Evolutionary conservation across 495 filamentous ascomycete species (phyloP), one percentile per base, ranked within the genome.

Genomic region (Aspergillus coremiiformis): DNA sequence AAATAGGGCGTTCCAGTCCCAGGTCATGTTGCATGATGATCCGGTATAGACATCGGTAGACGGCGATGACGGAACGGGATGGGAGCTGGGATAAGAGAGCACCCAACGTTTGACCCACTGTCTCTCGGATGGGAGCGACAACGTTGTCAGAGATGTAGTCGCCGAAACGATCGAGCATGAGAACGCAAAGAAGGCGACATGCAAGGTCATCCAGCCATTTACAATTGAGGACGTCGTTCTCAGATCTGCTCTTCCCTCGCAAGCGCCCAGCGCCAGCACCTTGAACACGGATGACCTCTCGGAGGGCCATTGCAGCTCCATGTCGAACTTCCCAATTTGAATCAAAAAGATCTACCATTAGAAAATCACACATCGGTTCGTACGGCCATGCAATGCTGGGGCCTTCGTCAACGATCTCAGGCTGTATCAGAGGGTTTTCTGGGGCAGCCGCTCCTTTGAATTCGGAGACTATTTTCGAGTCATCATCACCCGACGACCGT

Each of bases 61-160:
- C 85, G 37, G 80, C 75, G 52, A 89, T 79, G 43, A 97, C 91
- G 23, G 88, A 87, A 26, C 72, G 66, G 0, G 84, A 72, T 11
- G 87, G 79, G 15, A 96, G 70, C 66, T 96, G 86, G 47, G 84
- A 85, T 39, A 98, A 74, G 32, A 96, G 79, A 10, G 92, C 86
- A 60, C 92, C 94, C 20, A 98, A 74, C 2, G 90, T 90, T 68
- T 98, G 93, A n/a, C 93, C 94, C 21, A 95, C 87, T 0, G 93
- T 96, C 69, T 98, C 93, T 54, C 93, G 78, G 52, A 98, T 95
- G 1, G 93, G 93, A 2, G 93, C 93, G 32, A 98, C 89, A 5
- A 93, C 94, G 49, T 87, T 97, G 65, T 98, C 93, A 6, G 92
- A 95, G 49, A 94, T 90, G 69, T 96, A 97, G 66, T 98, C 93